Percentiles rank a stretch among this genome's conserved stretches.
Conservation (phyloP, 139 green algal species). For the Spirogloea muscicola region DNA sequence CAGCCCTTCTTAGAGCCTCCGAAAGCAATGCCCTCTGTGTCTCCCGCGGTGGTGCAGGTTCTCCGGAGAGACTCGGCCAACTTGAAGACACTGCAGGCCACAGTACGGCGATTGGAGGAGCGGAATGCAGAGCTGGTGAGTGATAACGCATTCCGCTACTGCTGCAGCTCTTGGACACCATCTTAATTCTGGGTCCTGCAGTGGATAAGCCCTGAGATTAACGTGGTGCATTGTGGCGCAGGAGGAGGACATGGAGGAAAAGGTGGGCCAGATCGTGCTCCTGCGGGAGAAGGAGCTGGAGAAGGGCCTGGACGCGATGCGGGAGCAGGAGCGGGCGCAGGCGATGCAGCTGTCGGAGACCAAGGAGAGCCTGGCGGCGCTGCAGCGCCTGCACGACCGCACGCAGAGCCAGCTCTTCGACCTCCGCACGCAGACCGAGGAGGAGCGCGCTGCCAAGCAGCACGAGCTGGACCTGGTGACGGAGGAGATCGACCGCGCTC, state of each 20-base stretch:
- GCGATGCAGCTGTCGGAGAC: no score
- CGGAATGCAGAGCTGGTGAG: conserved; percentile 65
- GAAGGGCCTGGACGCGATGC: conserved; percentile 11
- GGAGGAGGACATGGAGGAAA: conserved; percentile 49
- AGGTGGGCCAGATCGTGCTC: conserved; percentile 31
- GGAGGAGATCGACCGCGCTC: conserved; percentile 61
- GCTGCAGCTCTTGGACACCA: no score
- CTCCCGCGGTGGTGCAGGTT: conserved; percentile 15
- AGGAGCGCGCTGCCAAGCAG: conserved; percentile 47
- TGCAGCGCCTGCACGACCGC: conserved; percentile 33
- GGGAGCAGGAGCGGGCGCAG: conserved; percentile 2
- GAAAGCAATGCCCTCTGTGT: no score
- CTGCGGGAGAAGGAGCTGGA: conserved; percentile 17
- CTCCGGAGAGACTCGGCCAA: conserved; percentile 13
- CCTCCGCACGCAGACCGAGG: conserved; percentile 23
- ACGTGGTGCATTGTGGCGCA: no score
- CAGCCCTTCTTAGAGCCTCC: conserved; percentile 5
- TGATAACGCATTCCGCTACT: no score
- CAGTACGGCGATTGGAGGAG: conserved; percentile 51
- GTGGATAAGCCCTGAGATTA: no score
- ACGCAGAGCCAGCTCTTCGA: conserved; percentile 42
- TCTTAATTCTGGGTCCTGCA: no score
- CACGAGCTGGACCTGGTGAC: conserved; percentile 69
- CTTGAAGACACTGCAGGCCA: conserved; percentile 17
- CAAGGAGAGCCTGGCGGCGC: conserved; percentile 2